These are phyloP conservation scores for Suillus plorans DNA, from an alignment of 768 basidiomycete species.

Conservation along the genomic window DNA sequence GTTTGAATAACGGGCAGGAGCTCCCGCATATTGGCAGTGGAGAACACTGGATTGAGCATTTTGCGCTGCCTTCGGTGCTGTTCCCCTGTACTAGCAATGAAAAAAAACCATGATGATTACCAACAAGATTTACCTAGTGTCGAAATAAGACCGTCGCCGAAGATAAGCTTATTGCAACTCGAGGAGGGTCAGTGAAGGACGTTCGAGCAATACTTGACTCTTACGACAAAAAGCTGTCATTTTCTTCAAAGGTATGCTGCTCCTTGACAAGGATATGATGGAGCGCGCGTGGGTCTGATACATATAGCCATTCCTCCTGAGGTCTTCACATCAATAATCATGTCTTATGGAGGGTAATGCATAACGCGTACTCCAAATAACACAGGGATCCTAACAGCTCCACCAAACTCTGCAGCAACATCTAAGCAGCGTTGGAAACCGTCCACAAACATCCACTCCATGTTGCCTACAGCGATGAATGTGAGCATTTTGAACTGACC, in stretches of 20 bases:
- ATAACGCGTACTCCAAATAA: conserved; percentile 42
- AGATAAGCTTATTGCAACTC: conserved; percentile 15
- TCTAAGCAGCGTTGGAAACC: neutral
- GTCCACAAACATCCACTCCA: neutral
- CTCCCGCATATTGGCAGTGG: conserved; percentile 7
- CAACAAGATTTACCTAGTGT: conserved; percentile 20
- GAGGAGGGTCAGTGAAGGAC: neutral
- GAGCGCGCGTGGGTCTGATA: conserved; percentile 29
- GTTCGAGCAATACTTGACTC: neutral
- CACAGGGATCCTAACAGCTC: conserved; percentile 22
- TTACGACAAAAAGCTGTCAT: conserved; percentile 18
- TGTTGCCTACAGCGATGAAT: neutral
- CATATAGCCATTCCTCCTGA: conserved; percentile 22
- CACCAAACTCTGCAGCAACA: neutral
- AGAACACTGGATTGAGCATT: conserved; percentile 11
- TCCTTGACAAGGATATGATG: conserved; percentile 31
- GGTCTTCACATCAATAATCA: neutral
- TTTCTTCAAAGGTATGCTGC: conserved; percentile 25
- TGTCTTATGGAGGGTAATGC: conserved; percentile 21
- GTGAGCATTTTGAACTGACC: neutral
- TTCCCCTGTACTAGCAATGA: neutral
- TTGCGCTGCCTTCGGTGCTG: conserved; percentile 9
- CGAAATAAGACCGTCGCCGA: conserved; percentile 28
- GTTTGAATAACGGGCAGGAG: conserved; percentile 4
- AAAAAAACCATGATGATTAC: neutral